Base-by-base conservation (phyloP, 2,329 filamentous ascomycete species). In the Spiromastix sp. region DNA sequence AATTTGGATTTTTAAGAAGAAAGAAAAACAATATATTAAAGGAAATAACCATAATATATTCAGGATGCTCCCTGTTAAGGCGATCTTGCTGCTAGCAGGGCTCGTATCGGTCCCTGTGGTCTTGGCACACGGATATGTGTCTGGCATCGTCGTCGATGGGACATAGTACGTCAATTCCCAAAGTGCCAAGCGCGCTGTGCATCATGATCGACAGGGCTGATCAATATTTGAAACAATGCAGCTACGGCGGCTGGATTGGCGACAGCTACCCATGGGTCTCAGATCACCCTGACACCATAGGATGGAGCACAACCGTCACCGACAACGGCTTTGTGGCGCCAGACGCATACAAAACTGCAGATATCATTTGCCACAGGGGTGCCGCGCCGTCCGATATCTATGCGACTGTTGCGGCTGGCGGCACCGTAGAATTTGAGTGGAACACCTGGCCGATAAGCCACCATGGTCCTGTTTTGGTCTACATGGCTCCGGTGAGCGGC, bases 401-500 rank as follows among this genome's bases (percentile, higher is more conserved):
- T 42, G 73, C 70, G 12, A 59, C 67, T n/a, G 69, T 80, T 24
- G 61, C 66, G n/a, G 79, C 77, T 10, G 79, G 79, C 42, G 63
- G 64, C 43, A 64, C 63, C 6, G 53, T 82, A 45, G 61, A 70
- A 39, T 57, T 82, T 32, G 66, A 73, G 47, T 82, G 78, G 79
- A 72, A 66, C 39, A 61, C 62, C 11, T 83, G 79, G 79, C 77
- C 78, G n/a, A 63, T 70, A 7, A 70, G 66, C 36, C 73, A 83
- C 60, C 66, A 77, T 44, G 74, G 74, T 2, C 76, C 77, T 6
- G 69, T 81, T 46, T 66, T 81, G 42, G 70, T 70, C 53, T 81
- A 80, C 61, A 59, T 80, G 11, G 77, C 77, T 37, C 66, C 66
- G 46, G 77, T 72, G 57, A 57, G 68, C 35, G 72, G 68, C 15